phyloP scores from a whole-genome alignment of 805 yeast species.

The Wickerhamomyces queroliae region DNA sequence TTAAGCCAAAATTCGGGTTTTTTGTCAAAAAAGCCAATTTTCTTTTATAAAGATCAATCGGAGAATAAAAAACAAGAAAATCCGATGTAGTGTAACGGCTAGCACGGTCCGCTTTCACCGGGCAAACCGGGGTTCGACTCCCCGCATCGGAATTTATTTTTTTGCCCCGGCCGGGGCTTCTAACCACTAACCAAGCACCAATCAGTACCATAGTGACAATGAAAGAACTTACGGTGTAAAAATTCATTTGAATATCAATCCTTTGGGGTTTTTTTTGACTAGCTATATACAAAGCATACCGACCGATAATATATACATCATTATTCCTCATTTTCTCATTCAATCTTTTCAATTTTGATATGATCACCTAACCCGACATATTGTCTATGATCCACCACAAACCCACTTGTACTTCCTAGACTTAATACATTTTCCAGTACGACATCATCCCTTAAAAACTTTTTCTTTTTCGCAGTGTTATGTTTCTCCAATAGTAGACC shows the following conservation, averaged over 20 bases:
- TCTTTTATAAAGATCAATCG: too few relatives aligned
- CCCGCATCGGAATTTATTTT: constrained; percentile 54
- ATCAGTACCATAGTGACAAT: too few relatives aligned
- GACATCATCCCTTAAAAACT: neutral
- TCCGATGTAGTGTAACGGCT: constrained; percentile 73
- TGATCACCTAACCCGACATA: neutral
- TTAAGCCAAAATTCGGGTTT: too few relatives aligned
- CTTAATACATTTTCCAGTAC: neutral
- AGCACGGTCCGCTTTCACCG: constrained; percentile 75
- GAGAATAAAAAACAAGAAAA: too few relatives aligned
- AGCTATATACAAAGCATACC: too few relatives aligned
- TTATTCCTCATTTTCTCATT: neutral
- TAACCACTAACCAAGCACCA: too few relatives aligned
- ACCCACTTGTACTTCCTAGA: neutral
- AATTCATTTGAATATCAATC: too few relatives aligned
- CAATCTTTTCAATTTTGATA: neutral
- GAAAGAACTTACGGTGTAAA: too few relatives aligned
- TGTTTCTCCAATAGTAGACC: neutral
- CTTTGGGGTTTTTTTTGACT: too few relatives aligned
- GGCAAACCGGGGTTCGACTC: constrained; percentile 75
- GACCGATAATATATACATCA: too few relatives aligned
- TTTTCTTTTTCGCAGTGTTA: neutral
- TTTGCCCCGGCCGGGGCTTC: too few relatives aligned
- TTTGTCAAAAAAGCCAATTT: too few relatives aligned
- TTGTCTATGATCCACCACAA: neutral